These are phyloP conservation scores for Xylaria cubensis DNA, from an alignment of 495 filamentous ascomycete genomes.

Conservation along the genomic window DNA sequence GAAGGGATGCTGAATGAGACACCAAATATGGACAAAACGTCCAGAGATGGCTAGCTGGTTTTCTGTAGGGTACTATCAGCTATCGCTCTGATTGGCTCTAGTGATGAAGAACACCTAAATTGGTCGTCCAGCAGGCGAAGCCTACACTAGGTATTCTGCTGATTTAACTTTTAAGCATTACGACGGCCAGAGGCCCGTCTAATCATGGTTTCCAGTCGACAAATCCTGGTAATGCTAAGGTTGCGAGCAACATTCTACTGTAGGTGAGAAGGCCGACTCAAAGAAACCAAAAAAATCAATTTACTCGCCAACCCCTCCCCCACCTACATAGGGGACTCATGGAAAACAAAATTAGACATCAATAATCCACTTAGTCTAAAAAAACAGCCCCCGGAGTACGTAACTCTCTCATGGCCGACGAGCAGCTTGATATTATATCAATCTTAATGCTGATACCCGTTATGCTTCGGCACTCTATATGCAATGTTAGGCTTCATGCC, in stretches of 20 bases:
- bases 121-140: neutral
- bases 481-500: neutral
- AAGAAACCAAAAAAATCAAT: constrained; percentile 1
- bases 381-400: neutral
- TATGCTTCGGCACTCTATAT: neutral
- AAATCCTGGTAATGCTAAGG: neutral
- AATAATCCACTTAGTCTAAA: neutral
- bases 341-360: neutral
- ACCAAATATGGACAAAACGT: neutral
- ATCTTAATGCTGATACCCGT: neutral
- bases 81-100: neutral
- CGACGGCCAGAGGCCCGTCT: neutral
- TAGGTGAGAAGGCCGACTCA: neutral
- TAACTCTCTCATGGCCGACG: neutral
- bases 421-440: neutral
- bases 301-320: constrained; percentile 1
- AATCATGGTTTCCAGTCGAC: neutral
- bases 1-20: neutral
- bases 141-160: neutral
- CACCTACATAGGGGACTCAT: neutral
- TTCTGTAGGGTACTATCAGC: neutral
- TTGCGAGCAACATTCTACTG: neutral
- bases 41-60: neutral
- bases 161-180: neutral
- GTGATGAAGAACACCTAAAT: neutral